Evolutionary conservation across 73 alveolate genomes (phyloP), one percentile per base, ranked within the genome.

Genomic region (Paramecium octaurelia): DNA sequence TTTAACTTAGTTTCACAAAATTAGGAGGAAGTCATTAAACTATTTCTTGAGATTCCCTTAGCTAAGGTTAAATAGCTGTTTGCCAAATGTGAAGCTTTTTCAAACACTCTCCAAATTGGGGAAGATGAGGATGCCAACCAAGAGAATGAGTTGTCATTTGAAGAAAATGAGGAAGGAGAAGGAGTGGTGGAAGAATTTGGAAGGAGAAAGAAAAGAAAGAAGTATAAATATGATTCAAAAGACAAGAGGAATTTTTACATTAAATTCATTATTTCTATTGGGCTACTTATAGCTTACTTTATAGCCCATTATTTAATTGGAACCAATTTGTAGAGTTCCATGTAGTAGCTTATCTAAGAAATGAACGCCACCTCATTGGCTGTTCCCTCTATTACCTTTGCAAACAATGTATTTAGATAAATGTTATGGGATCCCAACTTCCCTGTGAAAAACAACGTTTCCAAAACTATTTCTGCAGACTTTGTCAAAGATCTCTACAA

Each of bases 121-220:
- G 94, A 89, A 70, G 94, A 89, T 40, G 94, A 89, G 14, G 88
- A 89, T 23, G 94, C 88, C 3, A 71, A 60, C 16, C 50, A 89
- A 73, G 77, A 70, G 40, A 83, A 83, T 89, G 88, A 43, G 6
- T 34, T 43, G 5, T 44, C 77, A 35, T 31, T 35, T 64, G 94
- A 89, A 70, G 94, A 89, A 24, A 46, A 46, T 38, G 94, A 46
- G 35, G 94, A 70, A 40, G 90, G 75, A 20, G 94, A 89, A 34
- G 92, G 75, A 24, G 43, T 70, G 12, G 94, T 77, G 9, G 90
- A 83, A 31, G 94, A 89, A 38, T 89, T 89, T 36, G 94, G 94
- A 24, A 89, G 94, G 50, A 89, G 88, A 70, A 89, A 64, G 84
- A 89, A 89, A 64, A 38, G 88, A 71, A 89, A 83, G 88, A 89